Evolutionary conservation across 805 yeast genomes (phyloP).

Genomic region (Ogataea polymorpha): DNA sequence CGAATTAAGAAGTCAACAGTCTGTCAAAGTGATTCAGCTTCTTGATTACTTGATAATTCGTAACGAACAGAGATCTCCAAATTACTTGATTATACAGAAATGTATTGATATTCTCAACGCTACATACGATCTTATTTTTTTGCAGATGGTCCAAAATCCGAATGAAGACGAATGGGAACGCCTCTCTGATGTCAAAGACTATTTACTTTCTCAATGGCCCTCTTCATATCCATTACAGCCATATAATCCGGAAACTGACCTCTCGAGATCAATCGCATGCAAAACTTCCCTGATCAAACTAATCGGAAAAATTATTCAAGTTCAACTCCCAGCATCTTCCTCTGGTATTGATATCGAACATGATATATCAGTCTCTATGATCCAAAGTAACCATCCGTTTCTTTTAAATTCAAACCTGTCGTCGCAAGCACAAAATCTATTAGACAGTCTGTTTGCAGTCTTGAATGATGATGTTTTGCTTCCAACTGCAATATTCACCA

Average conservation of each 20-base stretch:
- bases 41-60: conserved; percentile 22
- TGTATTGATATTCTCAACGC: conserved; percentile 37
- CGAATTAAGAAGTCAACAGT: conserved; percentile 18
- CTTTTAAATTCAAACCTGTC: conserved; percentile 51
- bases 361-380: conserved; percentile 48
- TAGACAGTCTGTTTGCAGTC: conserved; percentile 61
- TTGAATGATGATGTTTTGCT: conserved; percentile 54
- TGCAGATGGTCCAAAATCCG: conserved; percentile 45
- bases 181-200: conserved; percentile 52
- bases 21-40: conserved; percentile 22
- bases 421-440: conserved; percentile 64
- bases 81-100: conserved; percentile 22
- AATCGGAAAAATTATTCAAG: conserved; percentile 54
- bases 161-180: conserved; percentile 53
- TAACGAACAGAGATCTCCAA: conserved; percentile 19
- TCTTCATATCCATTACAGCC: conserved; percentile 51
- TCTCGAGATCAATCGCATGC: conserved; percentile 50
- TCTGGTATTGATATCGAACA: conserved; percentile 9
- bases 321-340: conserved; percentile 44
- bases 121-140: conserved; percentile 43
- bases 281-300: conserved; percentile 73
- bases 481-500: conserved; percentile 59
- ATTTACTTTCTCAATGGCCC: conserved; percentile 60
- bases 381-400: conserved; percentile 61
- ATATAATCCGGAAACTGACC: conserved; percentile 48